A percentile compares a stretch with the other conserved stretches of the same genome.
Conservation (phyloP, 2,329 filamentous ascomycete species). For the Hypoxylon sp. region DNA sequence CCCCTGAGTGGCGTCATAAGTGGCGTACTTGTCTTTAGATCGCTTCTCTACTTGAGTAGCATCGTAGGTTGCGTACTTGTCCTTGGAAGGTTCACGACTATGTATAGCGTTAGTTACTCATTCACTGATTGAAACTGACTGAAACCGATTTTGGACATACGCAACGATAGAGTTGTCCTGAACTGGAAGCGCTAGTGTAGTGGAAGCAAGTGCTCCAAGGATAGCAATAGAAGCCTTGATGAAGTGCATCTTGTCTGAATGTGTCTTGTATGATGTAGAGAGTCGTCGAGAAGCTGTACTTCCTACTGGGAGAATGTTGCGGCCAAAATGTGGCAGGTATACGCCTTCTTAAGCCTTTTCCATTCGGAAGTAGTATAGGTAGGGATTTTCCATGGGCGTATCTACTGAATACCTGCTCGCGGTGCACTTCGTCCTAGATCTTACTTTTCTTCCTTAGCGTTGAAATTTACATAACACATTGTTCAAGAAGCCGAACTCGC, state of each 20-base stretch:
- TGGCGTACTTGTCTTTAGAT: slow-evolving; percentile 10
- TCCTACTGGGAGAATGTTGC: not conserved
- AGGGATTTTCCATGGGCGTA: not conserved
- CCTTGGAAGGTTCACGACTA: slow-evolving; percentile 15
- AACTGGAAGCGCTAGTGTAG: slow-evolving; percentile 11
- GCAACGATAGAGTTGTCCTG: slow-evolving; percentile 11
- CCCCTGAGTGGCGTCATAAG: slow-evolving; percentile 5
- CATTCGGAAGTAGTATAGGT: not conserved
- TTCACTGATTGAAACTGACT: not conserved
- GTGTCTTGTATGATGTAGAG: not conserved
- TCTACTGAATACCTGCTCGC: not conserved
- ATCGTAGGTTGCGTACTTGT: slow-evolving; percentile 16
- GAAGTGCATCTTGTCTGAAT: slow-evolving; percentile 20
- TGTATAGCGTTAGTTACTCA: not conserved
- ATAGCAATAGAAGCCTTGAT: slow-evolving; percentile 24
- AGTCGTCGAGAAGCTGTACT: not conserved
- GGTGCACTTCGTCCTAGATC: not conserved
- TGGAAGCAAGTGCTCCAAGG: slow-evolving; percentile 21
- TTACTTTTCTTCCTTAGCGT: not conserved
- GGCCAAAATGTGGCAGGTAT: not conserved
- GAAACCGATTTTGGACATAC: not conserved
- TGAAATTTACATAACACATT: not conserved
- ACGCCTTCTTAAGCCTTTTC: slow-evolving; percentile 14
- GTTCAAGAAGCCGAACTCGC: not conserved
- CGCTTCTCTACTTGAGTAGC: slow-evolving; percentile 1